Evolutionary conservation across 805 yeast species (phyloP).

Genomic region (Candida krabiensis): DNA sequence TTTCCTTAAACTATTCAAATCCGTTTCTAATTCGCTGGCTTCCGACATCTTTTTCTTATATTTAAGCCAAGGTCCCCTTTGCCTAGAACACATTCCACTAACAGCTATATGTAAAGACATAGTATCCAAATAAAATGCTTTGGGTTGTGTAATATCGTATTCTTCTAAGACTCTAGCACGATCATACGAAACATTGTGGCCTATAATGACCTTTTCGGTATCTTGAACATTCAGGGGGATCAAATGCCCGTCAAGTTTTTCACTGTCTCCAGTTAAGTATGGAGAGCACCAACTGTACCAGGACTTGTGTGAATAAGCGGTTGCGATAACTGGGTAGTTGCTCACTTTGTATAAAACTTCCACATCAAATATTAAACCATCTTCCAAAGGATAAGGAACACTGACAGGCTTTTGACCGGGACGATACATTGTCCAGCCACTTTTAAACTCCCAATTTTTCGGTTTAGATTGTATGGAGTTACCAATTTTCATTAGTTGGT

Average conservation of each 20-base stretch:
- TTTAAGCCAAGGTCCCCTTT: slow-evolving; percentile 74
- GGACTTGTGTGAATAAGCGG: slow-evolving; percentile 71
- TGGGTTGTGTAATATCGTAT: slow-evolving; percentile 63
- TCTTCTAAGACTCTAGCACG: slow-evolving; percentile 86
- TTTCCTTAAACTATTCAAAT: slow-evolving; percentile 20
- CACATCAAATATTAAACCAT: slow-evolving; percentile 80
- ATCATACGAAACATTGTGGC: slow-evolving; percentile 90
- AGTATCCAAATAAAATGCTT: slow-evolving; percentile 83
- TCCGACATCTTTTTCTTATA: slow-evolving; percentile 44
- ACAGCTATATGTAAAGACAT: slow-evolving; percentile 91
- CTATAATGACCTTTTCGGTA: slow-evolving; percentile 64
- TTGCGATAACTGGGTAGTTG: slow-evolving; percentile 75
- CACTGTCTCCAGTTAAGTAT: slow-evolving; percentile 56
- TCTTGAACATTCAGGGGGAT: slow-evolving; percentile 67
- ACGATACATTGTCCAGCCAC: slow-evolving; percentile 85
- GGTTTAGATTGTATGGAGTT: slow-evolving; percentile 41
- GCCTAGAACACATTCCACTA: slow-evolving; percentile 91
- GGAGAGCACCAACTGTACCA: slow-evolving; percentile 98
- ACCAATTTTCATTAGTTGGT: slow-evolving; percentile 40
- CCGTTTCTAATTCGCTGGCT: slow-evolving; percentile 17
- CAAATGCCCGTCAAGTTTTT: slow-evolving; percentile 53
- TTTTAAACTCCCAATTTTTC: slow-evolving; percentile 48
- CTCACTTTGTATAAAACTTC: slow-evolving; percentile 80
- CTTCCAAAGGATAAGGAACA: slow-evolving; percentile 72
- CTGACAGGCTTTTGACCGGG: slow-evolving; percentile 49